Evolutionary conservation across 306 rosid species (phyloP), one percentile per base, ranked within the genome.

Genomic region (Cucurbita maxima): DNA sequence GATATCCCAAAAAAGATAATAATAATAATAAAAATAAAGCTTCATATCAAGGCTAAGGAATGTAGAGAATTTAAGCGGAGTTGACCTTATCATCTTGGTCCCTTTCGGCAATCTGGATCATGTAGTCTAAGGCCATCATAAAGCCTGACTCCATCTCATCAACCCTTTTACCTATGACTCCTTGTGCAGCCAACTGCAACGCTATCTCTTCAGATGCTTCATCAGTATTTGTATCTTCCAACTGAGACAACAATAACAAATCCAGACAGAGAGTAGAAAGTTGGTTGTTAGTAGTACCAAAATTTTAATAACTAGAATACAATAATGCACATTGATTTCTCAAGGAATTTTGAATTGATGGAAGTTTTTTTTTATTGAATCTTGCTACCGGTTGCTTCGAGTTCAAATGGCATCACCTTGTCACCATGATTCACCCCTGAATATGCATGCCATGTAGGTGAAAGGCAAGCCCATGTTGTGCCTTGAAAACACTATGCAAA

Each of bases 141-240:
- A 90, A 93, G 79, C 90, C 86, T 0, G 94, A 81, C 67, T 93
- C 97, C 98, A 93, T 93, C 85, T 90, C 82, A 86, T 93, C 97
- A 51, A 93, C 97, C 79, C 98, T 88, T 85, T 88, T 93, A 66
- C 98, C 96, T 61, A 93, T 87, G 57, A 93, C 94, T 73, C 98
- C 98, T 78, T 93, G 98, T 3, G 98, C 98, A 73, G 97, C 98
- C 82, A 93, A 79, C 83, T 93, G 94, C 78, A 93, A 93, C 6
- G 98, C 98, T 68, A 93, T 90, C 69, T 86, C 96, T 75, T 93
- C 98, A 73, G 96, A 93, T 61, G 88, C 90, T 69, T 90, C 98
- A 40, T 93, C 92, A 89, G 85, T 87, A 37, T 83, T 80, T 92
- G 83, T 87, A 72, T 93, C 98, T 78, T 90, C 92, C 87, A 90